Evolutionary conservation across 2,329 filamentous ascomycete species (phyloP), one percentile per base, ranked within the genome.

Genomic region (Diaporthe nobilis): DNA sequence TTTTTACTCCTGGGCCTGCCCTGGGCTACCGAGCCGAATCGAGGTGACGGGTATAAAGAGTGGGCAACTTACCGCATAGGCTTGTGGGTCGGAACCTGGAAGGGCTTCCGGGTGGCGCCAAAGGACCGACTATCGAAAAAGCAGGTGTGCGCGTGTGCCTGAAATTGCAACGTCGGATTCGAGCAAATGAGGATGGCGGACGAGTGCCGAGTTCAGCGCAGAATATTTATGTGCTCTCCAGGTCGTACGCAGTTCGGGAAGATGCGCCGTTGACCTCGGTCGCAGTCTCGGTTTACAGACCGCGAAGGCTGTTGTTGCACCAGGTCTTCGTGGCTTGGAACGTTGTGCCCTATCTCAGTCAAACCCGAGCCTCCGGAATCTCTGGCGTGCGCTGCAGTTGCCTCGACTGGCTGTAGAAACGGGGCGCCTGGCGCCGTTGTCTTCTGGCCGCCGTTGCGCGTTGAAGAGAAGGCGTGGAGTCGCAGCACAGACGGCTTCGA

Each of bases 161-260:
- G 10, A 70, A 70, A 70, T 70, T 70, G 65, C 65, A 70, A 70
- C 49, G 65, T 70, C 65, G 65, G 65, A 70, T 55, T 70, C 49
- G 49, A 70, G 65, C 49, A 70, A 70, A 70, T 70, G 65, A 70
- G 28, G 49, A 70, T n/a, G 47, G 65, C 49, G 49, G 47, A 55
- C 22, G 65, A 37, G 34, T 42, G 49, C 65, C 47, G 65, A 55
- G 47, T 70, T 42, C n/a, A 53, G 65, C 65, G 13, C 65, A 53
- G 22, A 34, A 28, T 53, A 12, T 51, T 39, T 70, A 55, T 55
- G 65, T 55, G 47, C 47, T 28, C 22, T 55, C 47, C 47, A 70
- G 47, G 65, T 70, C 49, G 65, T 34, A 70, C 65, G 22, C 63
- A 28, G 3, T 15, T 68, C 31, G 63, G 44, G 20, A 37, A 1